These are phyloP conservation scores for Fulvia fulva DNA, from an alignment of 2,329 filamentous ascomycete genomes.

Conservation along the genomic window DNA sequence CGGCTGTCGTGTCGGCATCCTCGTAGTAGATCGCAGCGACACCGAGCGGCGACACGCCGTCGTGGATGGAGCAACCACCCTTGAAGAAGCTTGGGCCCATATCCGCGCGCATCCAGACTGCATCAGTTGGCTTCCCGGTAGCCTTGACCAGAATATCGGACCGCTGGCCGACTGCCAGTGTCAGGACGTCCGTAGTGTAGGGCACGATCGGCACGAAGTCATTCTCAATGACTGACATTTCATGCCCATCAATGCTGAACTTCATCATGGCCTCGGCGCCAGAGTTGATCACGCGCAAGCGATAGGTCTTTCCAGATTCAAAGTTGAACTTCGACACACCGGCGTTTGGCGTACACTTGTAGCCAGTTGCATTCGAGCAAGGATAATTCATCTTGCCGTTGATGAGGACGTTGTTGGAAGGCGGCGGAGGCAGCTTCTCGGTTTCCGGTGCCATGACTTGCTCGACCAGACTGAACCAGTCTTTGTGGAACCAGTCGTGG, in stretches of 20 bases:
- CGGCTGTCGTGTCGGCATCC: constrained; percentile 46
- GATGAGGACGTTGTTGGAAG: constrained; percentile 28
- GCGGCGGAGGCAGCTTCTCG: constrained; percentile 22
- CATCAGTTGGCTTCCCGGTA: constrained; percentile 25
- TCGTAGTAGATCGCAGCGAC: constrained; percentile 65
- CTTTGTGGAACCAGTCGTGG: constrained; percentile 42
- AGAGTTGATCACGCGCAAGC: constrained; percentile 42
- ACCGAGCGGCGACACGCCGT: constrained; percentile 45
- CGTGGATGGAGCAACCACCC: constrained; percentile 24
- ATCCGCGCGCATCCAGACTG: constrained; percentile 37
- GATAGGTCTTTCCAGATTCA: constrained; percentile 39
- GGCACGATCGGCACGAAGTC: constrained; percentile 43
- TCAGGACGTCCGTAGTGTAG: constrained; percentile 38
- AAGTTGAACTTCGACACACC: constrained; percentile 37
- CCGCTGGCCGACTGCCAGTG: constrained; percentile 57
- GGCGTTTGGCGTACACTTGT: constrained; percentile 31
- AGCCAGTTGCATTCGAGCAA: constrained; percentile 28
- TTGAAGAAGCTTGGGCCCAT: constrained; percentile 60
- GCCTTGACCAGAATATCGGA: constrained; percentile 45
- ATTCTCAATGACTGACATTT: constrained; percentile 40
- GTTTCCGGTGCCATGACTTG: constrained; percentile 29
- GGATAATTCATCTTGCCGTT: constrained; percentile 30
- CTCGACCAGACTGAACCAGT: constrained; percentile 31
- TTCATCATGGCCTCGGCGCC: constrained; percentile 41
- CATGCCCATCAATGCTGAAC: constrained; percentile 48